Percentiles rank a stretch among this genome's conserved stretches.
phyloP scores from a whole-genome alignment of 768 basidiomycete genomes.

The Saitozyma sp. region DNA sequence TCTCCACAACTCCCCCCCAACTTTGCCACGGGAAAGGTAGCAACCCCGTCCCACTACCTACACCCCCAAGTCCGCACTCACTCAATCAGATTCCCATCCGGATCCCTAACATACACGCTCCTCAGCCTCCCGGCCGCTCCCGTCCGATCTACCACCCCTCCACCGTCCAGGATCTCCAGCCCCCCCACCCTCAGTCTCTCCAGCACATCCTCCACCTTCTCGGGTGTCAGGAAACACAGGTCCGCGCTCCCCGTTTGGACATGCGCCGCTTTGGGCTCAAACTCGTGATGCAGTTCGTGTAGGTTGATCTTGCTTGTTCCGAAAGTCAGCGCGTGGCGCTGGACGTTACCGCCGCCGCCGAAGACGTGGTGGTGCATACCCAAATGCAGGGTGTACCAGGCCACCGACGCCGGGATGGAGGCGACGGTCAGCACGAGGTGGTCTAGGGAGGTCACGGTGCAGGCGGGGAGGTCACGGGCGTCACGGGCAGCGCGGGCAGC shows the following conservation, averaged over 20 bases:
- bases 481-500: too few relatives aligned
- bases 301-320: constrained; percentile 4
- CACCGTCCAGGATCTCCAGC: constrained; percentile 2
- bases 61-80: not conserved
- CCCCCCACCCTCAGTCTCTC: not conserved
- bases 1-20: too few relatives aligned
- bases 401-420: not conserved
- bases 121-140: not conserved
- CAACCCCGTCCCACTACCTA: too few relatives aligned
- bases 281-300: not conserved
- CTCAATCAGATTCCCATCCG: constrained; percentile 8
- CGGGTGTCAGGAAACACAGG: constrained; percentile 1
- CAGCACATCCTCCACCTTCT: constrained; percentile 3
- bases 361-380: constrained; percentile 6
- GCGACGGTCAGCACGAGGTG: constrained; percentile 8
- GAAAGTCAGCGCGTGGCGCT: not conserved
- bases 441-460: not conserved
- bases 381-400: not conserved
- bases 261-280: not conserved
- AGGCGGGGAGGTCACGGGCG: too few relatives aligned
- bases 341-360: not conserved
- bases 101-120: constrained; percentile 8
- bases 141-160: constrained; percentile 3
- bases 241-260: constrained; percentile 5
- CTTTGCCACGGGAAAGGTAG: too few relatives aligned